Conservation (phyloP, 2,329 filamentous ascomycete genomes). For the Ceratocystiopsis brevicomis region DNA sequence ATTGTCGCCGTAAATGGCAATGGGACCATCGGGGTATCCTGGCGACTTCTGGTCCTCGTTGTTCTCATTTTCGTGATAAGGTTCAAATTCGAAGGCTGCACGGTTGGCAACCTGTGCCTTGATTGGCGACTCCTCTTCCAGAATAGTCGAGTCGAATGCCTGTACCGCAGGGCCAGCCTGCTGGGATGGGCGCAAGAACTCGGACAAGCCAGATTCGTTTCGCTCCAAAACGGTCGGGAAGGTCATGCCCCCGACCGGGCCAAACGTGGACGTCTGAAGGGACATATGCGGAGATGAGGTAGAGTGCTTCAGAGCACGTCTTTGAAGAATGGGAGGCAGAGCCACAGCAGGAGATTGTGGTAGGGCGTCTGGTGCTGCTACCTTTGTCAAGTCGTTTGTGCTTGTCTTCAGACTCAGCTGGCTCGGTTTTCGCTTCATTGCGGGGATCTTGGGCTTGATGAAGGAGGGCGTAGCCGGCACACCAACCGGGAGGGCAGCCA, state of each 20-base stretch:
- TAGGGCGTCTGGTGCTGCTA: slow-evolving; percentile 31
- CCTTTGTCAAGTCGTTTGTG: slow-evolving; percentile 32
- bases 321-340: slow-evolving; percentile 36
- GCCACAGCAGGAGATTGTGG: slow-evolving; percentile 33
- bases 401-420: slow-evolving; percentile 60
- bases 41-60: slow-evolving; percentile 66
- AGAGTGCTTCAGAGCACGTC: slow-evolving; percentile 46
- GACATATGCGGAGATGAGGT: slow-evolving; percentile 49
- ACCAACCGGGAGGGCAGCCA: slow-evolving; percentile 30
- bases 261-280: slow-evolving; percentile 39
- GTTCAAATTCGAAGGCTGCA: slow-evolving; percentile 37
- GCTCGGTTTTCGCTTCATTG: slow-evolving; percentile 55
- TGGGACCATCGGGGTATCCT: slow-evolving; percentile 64
- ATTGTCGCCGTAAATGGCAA: slow-evolving; percentile 61
- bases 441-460: slow-evolving; percentile 58
- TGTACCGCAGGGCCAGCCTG: slow-evolving; percentile 12
- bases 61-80: slow-evolving; percentile 47
- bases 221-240: slow-evolving; percentile 41
- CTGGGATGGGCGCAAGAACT: slow-evolving; percentile 34
- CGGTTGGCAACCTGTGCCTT: slow-evolving; percentile 42
- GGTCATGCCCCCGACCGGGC: slow-evolving; percentile 42
- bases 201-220: slow-evolving; percentile 40
- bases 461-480: slow-evolving; percentile 59
- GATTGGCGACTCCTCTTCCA: slow-evolving; percentile 39
- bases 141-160: slow-evolving; percentile 24